These are phyloP conservation scores for Shiraia bambusicola DNA, from an alignment of 2,329 filamentous ascomycete genomes.

Conservation along the genomic window DNA sequence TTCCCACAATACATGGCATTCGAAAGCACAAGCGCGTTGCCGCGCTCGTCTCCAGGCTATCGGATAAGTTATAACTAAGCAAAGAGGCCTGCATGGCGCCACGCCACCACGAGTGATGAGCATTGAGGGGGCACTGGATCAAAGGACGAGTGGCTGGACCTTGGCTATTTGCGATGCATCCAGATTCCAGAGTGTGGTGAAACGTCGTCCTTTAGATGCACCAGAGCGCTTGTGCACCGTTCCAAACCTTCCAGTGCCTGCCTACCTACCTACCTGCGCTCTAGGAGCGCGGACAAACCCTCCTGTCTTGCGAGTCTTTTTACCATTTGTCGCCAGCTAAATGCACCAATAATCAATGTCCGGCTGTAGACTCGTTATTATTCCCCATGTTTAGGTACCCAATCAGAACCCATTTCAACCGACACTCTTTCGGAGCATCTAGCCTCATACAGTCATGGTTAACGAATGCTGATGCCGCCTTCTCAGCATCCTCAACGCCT, in stretches of 20 bases:
- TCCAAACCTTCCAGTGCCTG: too few relatives aligned
- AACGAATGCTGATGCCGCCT: conserved; percentile 32
- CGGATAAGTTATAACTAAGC: too few relatives aligned
- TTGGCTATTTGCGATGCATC: too few relatives aligned
- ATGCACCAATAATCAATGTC: not conserved
- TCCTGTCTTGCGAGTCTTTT: too few relatives aligned
- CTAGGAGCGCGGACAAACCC: too few relatives aligned
- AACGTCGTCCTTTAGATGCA: too few relatives aligned
- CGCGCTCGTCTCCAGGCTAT: not conserved
- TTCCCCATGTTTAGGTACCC: conserved; percentile 13
- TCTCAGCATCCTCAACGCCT: conserved; percentile 25
- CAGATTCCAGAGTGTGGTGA: too few relatives aligned
- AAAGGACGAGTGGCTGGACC: too few relatives aligned
- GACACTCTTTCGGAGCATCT: conserved; percentile 24
- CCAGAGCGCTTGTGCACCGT: too few relatives aligned
- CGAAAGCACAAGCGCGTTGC: not conserved
- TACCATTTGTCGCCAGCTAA: too few relatives aligned
- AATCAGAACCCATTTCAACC: conserved; percentile 28
- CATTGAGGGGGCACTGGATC: not conserved
- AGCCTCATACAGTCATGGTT: conserved; percentile 27
- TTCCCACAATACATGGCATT: not conserved
- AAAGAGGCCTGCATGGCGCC: too few relatives aligned
- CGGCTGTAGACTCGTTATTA: conserved; percentile 8
- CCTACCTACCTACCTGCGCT: too few relatives aligned
- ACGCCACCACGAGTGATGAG: not conserved